Base-by-base conservation (phyloP, 306 rosid genomes). In the Prunus armeniaca region DNA sequence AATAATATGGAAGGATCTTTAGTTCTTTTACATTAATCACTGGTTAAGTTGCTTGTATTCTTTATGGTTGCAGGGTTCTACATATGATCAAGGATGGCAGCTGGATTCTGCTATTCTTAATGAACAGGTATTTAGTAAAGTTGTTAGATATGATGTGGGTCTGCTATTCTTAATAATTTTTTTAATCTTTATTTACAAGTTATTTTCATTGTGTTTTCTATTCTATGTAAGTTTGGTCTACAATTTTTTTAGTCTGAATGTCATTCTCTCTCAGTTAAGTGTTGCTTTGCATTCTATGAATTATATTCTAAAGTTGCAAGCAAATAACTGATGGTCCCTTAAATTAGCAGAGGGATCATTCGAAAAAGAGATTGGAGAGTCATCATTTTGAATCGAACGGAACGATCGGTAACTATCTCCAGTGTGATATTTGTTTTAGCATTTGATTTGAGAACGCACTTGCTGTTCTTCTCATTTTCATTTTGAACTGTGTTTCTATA, bases 1-100 rank as follows among this genome's bases (percentile, higher is more conserved):
- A 46, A 76, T 76, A 17, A 30, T 60, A 17, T 61, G 34, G 67
- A 30, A 62, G 43, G 58, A 38, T 75, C 58, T 76, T 5, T 73
- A 8, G 77, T 17, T 82, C 68, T 69, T 32, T 47, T 69, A 51
- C 64, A 56, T 70, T 60, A 25, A 43, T 41, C 34, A 65, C 54
- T 75, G 80, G 64, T 81, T 72, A 80, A 71, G 68, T 82, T 80
- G 52, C 72, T 80, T 80, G 51, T 72, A 46, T 73, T 84, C 66
- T 80, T 32, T 76, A 46, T 81, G 64, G 74, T 65, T 81, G 81
- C 88, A 96, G 99, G 97, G 81, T 75, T 86, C 97, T 68, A 71
- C 88, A 27, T 91, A 91, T 77, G 98, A 88, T 69, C 98, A 82
- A 47, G 93, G 91, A 71, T 96, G 99, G 99, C 97, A 87, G 78